A percentile compares a stretch with the other conserved stretches of the same genome.
Evolutionary conservation across 306 rosid genomes (phyloP).

Genomic region (Cicer bijugum): DNA sequence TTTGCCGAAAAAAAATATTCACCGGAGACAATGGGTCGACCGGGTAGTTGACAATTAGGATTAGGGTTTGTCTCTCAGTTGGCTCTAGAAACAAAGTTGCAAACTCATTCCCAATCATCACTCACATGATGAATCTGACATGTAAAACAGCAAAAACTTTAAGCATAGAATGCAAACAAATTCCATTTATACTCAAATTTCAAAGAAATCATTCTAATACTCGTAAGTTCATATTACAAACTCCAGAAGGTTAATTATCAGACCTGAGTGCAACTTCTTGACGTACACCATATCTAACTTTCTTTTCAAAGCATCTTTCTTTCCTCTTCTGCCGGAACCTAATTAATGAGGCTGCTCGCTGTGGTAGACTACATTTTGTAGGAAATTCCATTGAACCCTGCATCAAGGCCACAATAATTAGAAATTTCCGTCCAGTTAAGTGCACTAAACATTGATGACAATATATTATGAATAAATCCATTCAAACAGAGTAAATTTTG

Average conservation of each 20-base stretch:
- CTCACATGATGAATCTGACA: too few species aligned
- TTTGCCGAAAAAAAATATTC: too few species aligned
- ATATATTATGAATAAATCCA: slow-evolving; percentile 11
- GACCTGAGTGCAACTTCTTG: slow-evolving; percentile 98
- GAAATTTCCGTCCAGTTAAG: slow-evolving; percentile 26
- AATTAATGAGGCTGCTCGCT: slow-evolving; percentile 82
- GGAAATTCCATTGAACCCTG: slow-evolving; percentile 68
- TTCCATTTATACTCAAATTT: background rate
- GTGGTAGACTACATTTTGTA: slow-evolving; percentile 70
- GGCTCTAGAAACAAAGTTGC: background rate
- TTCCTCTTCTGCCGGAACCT: slow-evolving; percentile 94
- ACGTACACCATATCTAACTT: slow-evolving; percentile 90
- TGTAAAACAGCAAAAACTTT: too few species aligned
- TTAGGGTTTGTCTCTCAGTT: too few species aligned
- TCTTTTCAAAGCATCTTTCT: slow-evolving; percentile 88
- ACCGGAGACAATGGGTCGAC: too few species aligned
- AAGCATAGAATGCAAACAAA: slow-evolving; percentile 19
- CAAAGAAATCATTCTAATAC: slow-evolving; percentile 16
- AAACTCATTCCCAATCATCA: too few species aligned
- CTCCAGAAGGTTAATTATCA: slow-evolving; percentile 38
- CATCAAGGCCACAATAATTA: slow-evolving; percentile 38
- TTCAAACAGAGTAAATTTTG: too few species aligned
- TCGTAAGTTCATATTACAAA: slow-evolving; percentile 29
- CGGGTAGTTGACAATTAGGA: too few species aligned
- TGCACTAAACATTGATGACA: slow-evolving; percentile 8